Evolutionary conservation across 2,329 filamentous ascomycete genomes (phyloP).

Genomic region (Fusarium kyushuense): DNA sequence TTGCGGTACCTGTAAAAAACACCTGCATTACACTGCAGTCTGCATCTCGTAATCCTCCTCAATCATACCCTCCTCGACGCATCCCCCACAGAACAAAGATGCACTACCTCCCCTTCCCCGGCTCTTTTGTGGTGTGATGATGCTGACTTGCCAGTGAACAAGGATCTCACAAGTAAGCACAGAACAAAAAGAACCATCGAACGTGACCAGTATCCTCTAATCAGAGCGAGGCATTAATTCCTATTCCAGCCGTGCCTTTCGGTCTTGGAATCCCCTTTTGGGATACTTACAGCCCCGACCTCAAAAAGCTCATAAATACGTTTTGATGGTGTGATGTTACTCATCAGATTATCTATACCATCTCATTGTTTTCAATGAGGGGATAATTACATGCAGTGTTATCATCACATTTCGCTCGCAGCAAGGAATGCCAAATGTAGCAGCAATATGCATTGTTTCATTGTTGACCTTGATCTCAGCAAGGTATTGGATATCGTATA

Average conservation of each 20-base stretch:
- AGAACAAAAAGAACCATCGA: slow-evolving; percentile 17
- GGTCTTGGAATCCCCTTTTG: slow-evolving; percentile 36
- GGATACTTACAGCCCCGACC: slow-evolving; percentile 10
- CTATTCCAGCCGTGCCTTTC: slow-evolving; percentile 18
- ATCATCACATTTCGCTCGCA: not conserved
- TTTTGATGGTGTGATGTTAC: slow-evolving; percentile 12
- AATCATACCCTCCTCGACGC: slow-evolving; percentile 17
- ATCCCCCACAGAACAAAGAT: slow-evolving; percentile 20
- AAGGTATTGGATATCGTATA: slow-evolving; percentile 27
- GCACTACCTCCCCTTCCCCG: slow-evolving; percentile 7
- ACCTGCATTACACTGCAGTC: slow-evolving; percentile 3
- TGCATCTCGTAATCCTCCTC: slow-evolving; percentile 23
- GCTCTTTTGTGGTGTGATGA: slow-evolving; percentile 32
- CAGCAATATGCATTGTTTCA: slow-evolving; percentile 8
- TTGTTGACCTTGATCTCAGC: slow-evolving; percentile 21
- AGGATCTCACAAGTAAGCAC: slow-evolving; percentile 17
- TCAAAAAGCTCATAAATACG: not conserved
- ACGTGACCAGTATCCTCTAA: slow-evolving; percentile 11
- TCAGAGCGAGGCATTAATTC: slow-evolving; percentile 28
- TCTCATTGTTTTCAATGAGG: slow-evolving; percentile 2
- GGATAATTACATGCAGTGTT: slow-evolving; percentile 1
- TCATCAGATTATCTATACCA: slow-evolving; percentile 6
- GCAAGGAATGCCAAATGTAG: slow-evolving; percentile 1
- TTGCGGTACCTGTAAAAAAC: not conserved
- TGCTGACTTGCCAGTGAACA: slow-evolving; percentile 29